Evolutionary conservation across 2,329 filamentous ascomycete genomes (phyloP).

Genomic region (Nemania abortiva): DNA sequence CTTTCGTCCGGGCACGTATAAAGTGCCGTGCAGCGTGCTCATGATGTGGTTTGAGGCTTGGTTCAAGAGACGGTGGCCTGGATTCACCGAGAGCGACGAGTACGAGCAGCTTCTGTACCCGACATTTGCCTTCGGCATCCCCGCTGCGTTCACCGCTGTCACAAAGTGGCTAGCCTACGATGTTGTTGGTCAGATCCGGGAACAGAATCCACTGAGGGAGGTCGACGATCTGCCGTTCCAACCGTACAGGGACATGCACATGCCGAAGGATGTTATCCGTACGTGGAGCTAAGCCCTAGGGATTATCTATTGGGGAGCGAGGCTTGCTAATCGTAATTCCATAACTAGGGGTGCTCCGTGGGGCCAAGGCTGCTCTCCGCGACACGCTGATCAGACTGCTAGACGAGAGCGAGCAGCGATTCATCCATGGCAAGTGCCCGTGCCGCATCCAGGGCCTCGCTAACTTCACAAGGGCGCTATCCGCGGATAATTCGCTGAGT

Average conservation of each 20-base stretch:
- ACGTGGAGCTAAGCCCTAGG: neutral
- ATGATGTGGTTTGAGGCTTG: neutral
- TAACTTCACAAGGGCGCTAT: neutral
- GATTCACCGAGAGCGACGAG: neutral
- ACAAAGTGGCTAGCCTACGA: constrained; percentile 21
- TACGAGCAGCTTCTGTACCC: constrained; percentile 23
- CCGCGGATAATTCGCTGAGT: neutral
- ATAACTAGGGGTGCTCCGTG: neutral
- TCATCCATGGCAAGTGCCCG: neutral
- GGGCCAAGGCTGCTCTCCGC: neutral
- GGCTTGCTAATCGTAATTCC: neutral
- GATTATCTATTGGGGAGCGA: neutral
- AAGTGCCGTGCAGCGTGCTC: neutral
- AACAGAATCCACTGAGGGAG: constrained; percentile 1
- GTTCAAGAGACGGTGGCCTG: neutral
- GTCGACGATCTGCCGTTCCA: neutral
- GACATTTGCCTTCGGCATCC: neutral
- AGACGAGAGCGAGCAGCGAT: neutral
- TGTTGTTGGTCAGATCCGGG: constrained; percentile 6
- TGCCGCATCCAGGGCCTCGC: neutral
- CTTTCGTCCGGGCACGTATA: neutral
- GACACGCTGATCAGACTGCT: neutral
- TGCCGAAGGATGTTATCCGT: neutral
- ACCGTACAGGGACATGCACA: constrained; percentile 1
- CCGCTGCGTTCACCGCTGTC: neutral